Evolutionary conservation across 805 yeast genomes (phyloP).

Genomic region (Torulaspora delbrueckii): DNA sequence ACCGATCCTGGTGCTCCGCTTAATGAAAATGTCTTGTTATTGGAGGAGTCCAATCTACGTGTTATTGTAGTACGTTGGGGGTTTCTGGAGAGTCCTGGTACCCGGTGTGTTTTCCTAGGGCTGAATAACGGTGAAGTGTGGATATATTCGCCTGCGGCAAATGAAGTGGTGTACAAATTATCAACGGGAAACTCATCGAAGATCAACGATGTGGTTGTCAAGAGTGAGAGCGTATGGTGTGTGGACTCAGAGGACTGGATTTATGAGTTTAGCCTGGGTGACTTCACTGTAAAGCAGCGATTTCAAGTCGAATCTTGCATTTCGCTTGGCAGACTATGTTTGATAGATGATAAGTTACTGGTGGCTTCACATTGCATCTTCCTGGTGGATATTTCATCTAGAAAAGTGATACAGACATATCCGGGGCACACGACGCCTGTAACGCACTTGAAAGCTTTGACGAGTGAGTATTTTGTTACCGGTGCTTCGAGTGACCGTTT

Average conservation of each 20-base stretch:
- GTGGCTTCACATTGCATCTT: constrained; percentile 65
- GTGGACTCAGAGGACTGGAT: constrained; percentile 55
- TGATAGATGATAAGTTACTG: constrained; percentile 40
- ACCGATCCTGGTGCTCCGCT: constrained; percentile 44
- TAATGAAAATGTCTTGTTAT: constrained; percentile 32
- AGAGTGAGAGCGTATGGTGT: constrained; percentile 46
- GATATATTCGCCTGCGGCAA: constrained; percentile 62
- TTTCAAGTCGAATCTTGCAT: constrained; percentile 39
- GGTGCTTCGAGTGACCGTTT: constrained; percentile 79
- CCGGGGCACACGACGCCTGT: constrained; percentile 79
- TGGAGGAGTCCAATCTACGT: constrained; percentile 25
- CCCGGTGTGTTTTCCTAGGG: constrained; percentile 53
- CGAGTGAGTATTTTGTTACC: constrained; percentile 49
- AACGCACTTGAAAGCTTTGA: constrained; percentile 39
- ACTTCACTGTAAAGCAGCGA: constrained; percentile 40
- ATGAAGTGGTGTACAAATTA: constrained; percentile 51
- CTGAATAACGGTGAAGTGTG: constrained; percentile 60
- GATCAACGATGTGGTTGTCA: constrained; percentile 44
- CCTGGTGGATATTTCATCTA: constrained; percentile 43
- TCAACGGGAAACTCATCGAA: constrained; percentile 43
- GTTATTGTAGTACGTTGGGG: constrained; percentile 27
- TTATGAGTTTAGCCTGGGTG: constrained; percentile 55
- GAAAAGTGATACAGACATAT: constrained; percentile 44
- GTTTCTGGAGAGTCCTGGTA: constrained; percentile 33
- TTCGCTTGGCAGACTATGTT: constrained; percentile 30